Evolutionary conservation across 2,329 filamentous ascomycete species (phyloP).

Genomic region (Mycosphaerelloides madeirae): DNA sequence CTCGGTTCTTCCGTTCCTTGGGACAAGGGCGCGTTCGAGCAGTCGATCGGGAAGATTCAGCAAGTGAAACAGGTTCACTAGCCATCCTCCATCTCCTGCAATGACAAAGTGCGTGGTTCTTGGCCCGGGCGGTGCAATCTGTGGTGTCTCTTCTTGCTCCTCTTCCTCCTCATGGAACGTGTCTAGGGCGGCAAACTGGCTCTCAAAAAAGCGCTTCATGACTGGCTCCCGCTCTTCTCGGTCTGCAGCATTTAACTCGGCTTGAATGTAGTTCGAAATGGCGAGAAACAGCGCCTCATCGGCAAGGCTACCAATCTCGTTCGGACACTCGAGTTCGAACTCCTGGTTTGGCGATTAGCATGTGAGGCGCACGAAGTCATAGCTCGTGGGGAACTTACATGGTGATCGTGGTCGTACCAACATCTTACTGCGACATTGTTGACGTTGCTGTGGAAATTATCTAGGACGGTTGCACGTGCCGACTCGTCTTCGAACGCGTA

Average conservation of each 20-base stretch:
- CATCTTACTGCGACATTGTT: conserved; percentile 17
- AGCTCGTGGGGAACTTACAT: conserved; percentile 9
- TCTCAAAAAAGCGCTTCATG: conserved; percentile 21
- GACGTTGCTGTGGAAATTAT: conserved; percentile 17
- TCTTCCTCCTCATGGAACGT: conserved; percentile 10
- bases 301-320: conserved; percentile 9
- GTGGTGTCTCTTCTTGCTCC: not conserved
- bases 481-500: conserved; percentile 21
- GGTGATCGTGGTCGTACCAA: conserved; percentile 15
- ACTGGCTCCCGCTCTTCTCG: conserved; percentile 9
- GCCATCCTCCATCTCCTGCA: conserved; percentile 7
- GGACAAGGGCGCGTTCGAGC: conserved; percentile 17
- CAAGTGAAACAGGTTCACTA: conserved; percentile 14
- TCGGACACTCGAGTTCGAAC: conserved; percentile 21
- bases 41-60: conserved; percentile 15
- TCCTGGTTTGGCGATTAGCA: conserved; percentile 1
- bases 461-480: conserved; percentile 18
- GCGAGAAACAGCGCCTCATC: conserved; percentile 15
- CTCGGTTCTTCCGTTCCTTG: conserved; percentile 3
- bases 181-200: conserved; percentile 16
- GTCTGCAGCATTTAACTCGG: conserved; percentile 17
- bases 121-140: not conserved
- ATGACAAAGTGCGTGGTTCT: conserved; percentile 14
- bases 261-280: conserved; percentile 15
- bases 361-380: no score